Conservation (phyloP, 2,329 filamentous ascomycete species). For the Aspergillus sp. region DNA sequence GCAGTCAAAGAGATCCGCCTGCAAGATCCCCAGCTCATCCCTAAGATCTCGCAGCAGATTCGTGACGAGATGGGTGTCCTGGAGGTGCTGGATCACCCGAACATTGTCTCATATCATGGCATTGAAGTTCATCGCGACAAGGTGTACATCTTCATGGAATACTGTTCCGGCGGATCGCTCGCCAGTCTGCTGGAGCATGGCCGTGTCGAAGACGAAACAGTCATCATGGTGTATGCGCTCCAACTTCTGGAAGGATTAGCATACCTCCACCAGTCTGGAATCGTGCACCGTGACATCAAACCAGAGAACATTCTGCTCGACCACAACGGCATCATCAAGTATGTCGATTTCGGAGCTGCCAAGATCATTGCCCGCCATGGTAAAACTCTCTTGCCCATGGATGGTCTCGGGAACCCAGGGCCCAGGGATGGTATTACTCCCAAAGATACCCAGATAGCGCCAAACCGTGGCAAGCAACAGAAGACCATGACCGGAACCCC, state of each 20-base stretch:
- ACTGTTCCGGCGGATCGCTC: constrained; percentile 91
- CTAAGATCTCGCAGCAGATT: constrained; percentile 89
- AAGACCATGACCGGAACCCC: constrained; percentile 96
- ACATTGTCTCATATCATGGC: constrained; percentile 95
- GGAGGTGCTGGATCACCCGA: constrained; percentile 93
- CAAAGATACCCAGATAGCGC: constrained; percentile 32
- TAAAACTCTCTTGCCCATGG: constrained; percentile 72
- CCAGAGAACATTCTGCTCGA: constrained; percentile 96
- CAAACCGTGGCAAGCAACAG: constrained; percentile 56
- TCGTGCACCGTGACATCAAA: constrained; percentile 97
- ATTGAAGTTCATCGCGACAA: constrained; percentile 98
- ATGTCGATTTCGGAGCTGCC: constrained; percentile 96
- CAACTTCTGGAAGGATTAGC: constrained; percentile 91
- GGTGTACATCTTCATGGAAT: constrained; percentile 99
- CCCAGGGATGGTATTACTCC: constrained; percentile 30
- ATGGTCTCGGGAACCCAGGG: constrained; percentile 54
- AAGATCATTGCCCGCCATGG: constrained; percentile 95
- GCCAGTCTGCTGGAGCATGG: constrained; percentile 90
- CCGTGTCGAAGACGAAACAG: constrained; percentile 94
- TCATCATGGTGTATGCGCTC: constrained; percentile 93
- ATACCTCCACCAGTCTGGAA: constrained; percentile 87
- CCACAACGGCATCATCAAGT: constrained; percentile 98
- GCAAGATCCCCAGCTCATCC: constrained; percentile 94
- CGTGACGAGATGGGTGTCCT: constrained; percentile 96
- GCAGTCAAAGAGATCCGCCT: constrained; percentile 97